Base-by-base conservation (phyloP, 2,329 filamentous ascomycete species). In the Aspergillus felis region DNA sequence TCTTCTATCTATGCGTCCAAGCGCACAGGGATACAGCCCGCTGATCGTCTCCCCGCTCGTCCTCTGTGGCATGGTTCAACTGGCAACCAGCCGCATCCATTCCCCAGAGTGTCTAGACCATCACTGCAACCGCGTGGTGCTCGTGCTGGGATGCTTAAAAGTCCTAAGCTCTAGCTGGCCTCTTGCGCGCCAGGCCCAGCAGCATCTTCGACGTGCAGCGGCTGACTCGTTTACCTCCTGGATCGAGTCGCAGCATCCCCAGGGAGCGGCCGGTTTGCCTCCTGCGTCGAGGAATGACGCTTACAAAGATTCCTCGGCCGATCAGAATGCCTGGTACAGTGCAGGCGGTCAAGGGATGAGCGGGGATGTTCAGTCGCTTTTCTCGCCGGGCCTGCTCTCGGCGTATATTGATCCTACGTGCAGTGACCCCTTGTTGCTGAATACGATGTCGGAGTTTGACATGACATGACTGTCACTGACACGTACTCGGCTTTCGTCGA, bases 81-180 rank as follows among this genome's bases (percentile, higher is more conserved):
- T 74, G 3, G 69, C 70, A 4, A 74, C 71, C 0, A 66, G 63
- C 14, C 64, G 64, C 6, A 70, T 64, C n/a, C 72, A 74, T 51
- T 68, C 67, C 2, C 63, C 68, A 22, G 71, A 74, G n/a, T 74
- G 72, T 48, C 70, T 70, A n/a, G 72, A 74, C 28, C 72, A 74
- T 32, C 72, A 74, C 50, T 70, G 66, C 27, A 74, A 74, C 48
- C 67, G 72, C n/a, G 69, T 74, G 3, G 68, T 68, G 9, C 66
- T 74, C 3, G 66, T 74, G 6, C 66, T 74, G 6, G 72, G 72
- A 1, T 73, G 70, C 47, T 56, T 74, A 25, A 74, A 74, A 50
- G 66, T 63, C 22, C 64, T 67, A 17, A 67, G 64, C 20, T 60
- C 64, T 7, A 74, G 63, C 6, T 73, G 71, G 71, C 57, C 59